Evolutionary conservation across 1,284 basidiomycete genomes (phyloP).

Genomic region (Kwoniella shivajii): DNA sequence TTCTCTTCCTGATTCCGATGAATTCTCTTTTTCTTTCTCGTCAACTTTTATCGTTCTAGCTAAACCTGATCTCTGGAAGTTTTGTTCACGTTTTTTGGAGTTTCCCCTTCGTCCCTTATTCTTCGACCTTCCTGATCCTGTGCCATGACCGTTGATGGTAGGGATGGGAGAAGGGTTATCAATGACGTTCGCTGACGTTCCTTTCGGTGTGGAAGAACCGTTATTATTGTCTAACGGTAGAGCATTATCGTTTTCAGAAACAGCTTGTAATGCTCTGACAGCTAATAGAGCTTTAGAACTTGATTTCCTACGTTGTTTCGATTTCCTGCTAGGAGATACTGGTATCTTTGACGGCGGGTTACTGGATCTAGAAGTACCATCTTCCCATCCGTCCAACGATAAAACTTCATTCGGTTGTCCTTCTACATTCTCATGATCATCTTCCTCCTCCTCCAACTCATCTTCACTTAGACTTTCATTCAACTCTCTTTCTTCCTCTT

Average conservation of each 20-base stretch:
- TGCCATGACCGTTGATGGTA: neutral
- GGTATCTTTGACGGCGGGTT: neutral
- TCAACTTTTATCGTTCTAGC: slow-evolving; percentile 21
- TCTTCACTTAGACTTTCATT: slow-evolving; percentile 48
- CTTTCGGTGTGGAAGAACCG: slow-evolving; percentile 34
- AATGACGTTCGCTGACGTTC: neutral
- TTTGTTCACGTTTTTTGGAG: slow-evolving; percentile 2
- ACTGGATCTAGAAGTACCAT: neutral
- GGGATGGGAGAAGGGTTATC: neutral
- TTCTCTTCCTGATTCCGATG: slow-evolving; percentile 44
- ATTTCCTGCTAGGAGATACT: slow-evolving; percentile 2
- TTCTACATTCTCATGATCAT: slow-evolving; percentile 35
- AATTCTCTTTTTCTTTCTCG: slow-evolving; percentile 22
- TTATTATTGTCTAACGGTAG: neutral
- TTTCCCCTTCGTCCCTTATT: neutral
- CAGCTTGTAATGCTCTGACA: slow-evolving; percentile 37
- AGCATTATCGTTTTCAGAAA: slow-evolving; percentile 17
- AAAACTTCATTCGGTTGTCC: slow-evolving; percentile 20
- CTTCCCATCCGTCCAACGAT: slow-evolving; percentile 21
- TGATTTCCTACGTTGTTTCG: slow-evolving; percentile 38
- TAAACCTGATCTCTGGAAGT: slow-evolving; percentile 7
- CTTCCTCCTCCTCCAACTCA: slow-evolving; percentile 35
- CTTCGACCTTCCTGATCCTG: neutral
- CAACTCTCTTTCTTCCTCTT: slow-evolving; percentile 53
- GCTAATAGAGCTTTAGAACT: slow-evolving; percentile 40